Percentiles rank a stretch among this genome's conserved stretches.
phyloP scores from a whole-genome alignment of 2,329 filamentous ascomycete species.

The Podosphaera xanthii region DNA sequence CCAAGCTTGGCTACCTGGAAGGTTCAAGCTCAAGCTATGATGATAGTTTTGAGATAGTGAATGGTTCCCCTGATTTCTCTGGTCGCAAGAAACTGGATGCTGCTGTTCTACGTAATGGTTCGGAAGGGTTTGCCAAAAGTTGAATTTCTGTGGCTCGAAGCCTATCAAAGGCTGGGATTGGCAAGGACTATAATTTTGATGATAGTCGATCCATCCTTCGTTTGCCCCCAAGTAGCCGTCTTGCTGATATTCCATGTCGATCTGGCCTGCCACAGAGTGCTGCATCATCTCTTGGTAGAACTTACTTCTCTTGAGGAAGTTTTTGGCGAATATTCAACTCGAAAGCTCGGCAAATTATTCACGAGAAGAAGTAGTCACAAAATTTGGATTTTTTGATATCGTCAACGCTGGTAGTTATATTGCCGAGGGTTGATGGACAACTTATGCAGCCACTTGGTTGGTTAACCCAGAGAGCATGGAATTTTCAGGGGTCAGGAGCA shows the following conservation, averaged over 20 bases:
- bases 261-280: conserved; percentile 17
- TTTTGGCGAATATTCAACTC: no score
- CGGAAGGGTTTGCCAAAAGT: conserved; percentile 34
- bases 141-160: conserved; percentile 41
- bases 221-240: conserved; percentile 19
- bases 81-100: not conserved
- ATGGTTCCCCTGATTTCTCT: conserved; percentile 29
- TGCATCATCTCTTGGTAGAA: conserved; percentile 12
- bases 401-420: no score
- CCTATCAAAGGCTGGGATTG: conserved; percentile 46
- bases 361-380: no score
- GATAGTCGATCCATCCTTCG: conserved; percentile 31
- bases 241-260: conserved; percentile 17
- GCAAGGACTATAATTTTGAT: conserved; percentile 18
- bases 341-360: no score
- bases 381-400: no score
- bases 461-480: not conserved
- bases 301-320: no score
- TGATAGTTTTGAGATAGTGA: conserved; percentile 24
- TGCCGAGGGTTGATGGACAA: not conserved
- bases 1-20: conserved; percentile 46
- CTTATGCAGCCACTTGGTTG: not conserved
- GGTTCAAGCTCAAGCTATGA: conserved; percentile 47
- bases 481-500: not conserved
- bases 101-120: conserved; percentile 34